Evolutionary conservation across 2,329 filamentous ascomycete species (phyloP).

Genomic region (Aspergillus alliaceus): DNA sequence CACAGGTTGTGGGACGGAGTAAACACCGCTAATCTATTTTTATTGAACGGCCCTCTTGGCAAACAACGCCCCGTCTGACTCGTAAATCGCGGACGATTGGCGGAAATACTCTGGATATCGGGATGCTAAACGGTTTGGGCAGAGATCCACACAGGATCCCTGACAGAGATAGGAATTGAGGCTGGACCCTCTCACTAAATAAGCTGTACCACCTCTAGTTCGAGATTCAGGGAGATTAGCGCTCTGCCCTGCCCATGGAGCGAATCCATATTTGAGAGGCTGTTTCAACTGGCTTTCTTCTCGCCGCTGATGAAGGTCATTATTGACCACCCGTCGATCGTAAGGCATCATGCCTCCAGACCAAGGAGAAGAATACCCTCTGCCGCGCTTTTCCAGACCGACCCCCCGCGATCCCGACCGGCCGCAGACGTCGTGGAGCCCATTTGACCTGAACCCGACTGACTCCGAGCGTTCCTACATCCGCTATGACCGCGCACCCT

Average conservation of each 20-base stretch:
- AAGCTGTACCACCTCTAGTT: background rate
- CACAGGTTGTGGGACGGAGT: background rate
- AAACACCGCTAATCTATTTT: background rate
- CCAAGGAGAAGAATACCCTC: constrained; percentile 5
- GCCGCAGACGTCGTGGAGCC: background rate
- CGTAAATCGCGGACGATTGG: background rate
- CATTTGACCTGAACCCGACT: background rate
- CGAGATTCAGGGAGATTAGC: background rate
- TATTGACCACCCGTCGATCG: background rate
- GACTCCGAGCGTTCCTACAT: constrained; percentile 5
- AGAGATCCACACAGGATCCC: background rate
- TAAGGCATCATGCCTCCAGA: constrained; percentile 1
- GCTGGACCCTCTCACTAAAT: background rate
- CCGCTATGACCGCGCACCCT: constrained; percentile 1
- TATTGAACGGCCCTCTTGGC: constrained; percentile 1
- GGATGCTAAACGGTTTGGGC: background rate
- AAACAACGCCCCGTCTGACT: background rate
- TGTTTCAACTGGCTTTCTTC: background rate
- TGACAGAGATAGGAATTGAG: background rate
- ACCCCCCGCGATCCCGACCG: background rate
- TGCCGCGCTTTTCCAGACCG: background rate
- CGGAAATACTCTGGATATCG: background rate
- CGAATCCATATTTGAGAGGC: background rate
- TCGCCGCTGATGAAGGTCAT: background rate
- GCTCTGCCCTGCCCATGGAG: background rate